Evolutionary conservation across 1,139 yeast genomes (phyloP).

Genomic region (Diutina neorugosa): DNA sequence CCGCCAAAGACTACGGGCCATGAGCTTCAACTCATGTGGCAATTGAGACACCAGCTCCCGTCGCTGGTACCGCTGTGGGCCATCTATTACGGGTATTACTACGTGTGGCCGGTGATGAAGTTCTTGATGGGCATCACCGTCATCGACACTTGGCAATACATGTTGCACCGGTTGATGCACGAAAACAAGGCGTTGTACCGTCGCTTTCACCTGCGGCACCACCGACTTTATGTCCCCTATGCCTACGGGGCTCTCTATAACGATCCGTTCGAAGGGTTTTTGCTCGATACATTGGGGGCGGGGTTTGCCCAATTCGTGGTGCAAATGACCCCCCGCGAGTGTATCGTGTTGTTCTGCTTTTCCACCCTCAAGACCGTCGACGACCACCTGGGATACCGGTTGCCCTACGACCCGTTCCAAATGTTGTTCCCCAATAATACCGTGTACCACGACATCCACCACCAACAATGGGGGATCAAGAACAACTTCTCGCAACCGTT

Average conservation of each 20-base stretch:
- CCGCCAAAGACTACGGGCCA: slow-evolving; percentile 57
- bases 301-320: slow-evolving; percentile 65
- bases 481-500: slow-evolving; percentile 94
- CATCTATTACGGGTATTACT: slow-evolving; percentile 41
- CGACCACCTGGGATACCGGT: slow-evolving; percentile 92
- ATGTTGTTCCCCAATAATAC: slow-evolving; percentile 86
- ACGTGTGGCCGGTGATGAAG: slow-evolving; percentile 47
- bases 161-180: slow-evolving; percentile 84
- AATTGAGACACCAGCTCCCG: slow-evolving; percentile 26
- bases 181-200: slow-evolving; percentile 62
- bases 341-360: slow-evolving; percentile 62
- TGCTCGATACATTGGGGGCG: slow-evolving; percentile 85
- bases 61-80: slow-evolving; percentile 29
- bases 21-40: slow-evolving; percentile 63
- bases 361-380: slow-evolving; percentile 94
- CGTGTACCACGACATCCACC: slow-evolving; percentile 93
- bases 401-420: slow-evolving; percentile 89
- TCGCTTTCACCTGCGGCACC: slow-evolving; percentile 87
- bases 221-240: slow-evolving; percentile 85
- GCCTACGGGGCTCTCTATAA: slow-evolving; percentile 95
- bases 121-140: slow-evolving; percentile 54
- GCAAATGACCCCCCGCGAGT: slow-evolving; percentile 63
- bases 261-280: slow-evolving; percentile 86
- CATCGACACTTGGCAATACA: slow-evolving; percentile 92
- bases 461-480: slow-evolving; percentile 91